phyloP scores from a whole-genome alignment of 192 early-diverging fungal species.

The Coemansia javaensis region DNA sequence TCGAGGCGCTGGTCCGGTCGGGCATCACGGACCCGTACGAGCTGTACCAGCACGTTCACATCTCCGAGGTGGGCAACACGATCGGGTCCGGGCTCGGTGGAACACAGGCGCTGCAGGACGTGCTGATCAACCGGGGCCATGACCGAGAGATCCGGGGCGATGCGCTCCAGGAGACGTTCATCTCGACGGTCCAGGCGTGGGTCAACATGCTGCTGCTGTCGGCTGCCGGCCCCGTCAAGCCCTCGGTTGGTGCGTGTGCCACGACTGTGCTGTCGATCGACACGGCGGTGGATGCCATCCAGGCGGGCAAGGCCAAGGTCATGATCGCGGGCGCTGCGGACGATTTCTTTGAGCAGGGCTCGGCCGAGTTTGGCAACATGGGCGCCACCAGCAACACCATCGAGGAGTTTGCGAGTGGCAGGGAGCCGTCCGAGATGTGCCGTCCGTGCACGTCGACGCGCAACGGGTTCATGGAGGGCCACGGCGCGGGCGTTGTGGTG shows the following conservation, averaged over 20 bases:
- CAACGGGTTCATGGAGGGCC: no score
- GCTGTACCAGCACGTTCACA: no score
- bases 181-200: slow-evolving; percentile 23
- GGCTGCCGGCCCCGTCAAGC: slow-evolving; percentile 82
- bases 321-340: slow-evolving; percentile 88
- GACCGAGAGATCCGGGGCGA: slow-evolving; percentile 80
- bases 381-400: no score
- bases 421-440: no score
- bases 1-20: no score
- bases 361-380: slow-evolving; percentile 91
- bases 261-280: slow-evolving; percentile 89
- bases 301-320: slow-evolving; percentile 83
- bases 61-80: slow-evolving; percentile 86
- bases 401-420: no score
- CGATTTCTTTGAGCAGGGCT: slow-evolving; percentile 80
- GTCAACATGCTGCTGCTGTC: no score
- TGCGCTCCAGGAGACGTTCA: slow-evolving; percentile 72
- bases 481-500: no score
- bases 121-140: slow-evolving; percentile 68
- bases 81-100: slow-evolving; percentile 86
- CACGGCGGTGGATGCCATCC: slow-evolving; percentile 83
- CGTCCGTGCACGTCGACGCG: no score
- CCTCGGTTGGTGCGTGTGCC: slow-evolving; percentile 78
- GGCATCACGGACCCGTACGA: no score
- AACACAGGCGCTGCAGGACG: slow-evolving; percentile 58